These are phyloP conservation scores for Heliosperma pusillum DNA, from an alignment of 148 eudicot genomes.

Conservation along the genomic window DNA sequence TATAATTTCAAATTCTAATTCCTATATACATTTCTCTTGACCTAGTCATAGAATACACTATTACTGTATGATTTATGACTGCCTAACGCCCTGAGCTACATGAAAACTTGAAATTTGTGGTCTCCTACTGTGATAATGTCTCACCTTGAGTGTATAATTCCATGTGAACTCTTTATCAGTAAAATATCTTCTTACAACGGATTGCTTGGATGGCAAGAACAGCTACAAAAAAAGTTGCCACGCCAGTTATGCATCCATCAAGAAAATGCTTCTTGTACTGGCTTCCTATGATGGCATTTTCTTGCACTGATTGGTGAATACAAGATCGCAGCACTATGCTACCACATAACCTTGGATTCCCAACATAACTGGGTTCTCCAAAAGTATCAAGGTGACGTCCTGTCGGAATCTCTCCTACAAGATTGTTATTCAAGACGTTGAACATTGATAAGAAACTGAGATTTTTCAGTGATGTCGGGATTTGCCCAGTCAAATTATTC, in stretches of 20 bases:
- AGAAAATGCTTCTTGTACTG: slow-evolving; percentile 39
- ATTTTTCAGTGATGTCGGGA: slow-evolving; percentile 50
- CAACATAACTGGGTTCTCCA: slow-evolving; percentile 37
- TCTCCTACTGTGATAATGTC: slow-evolving; percentile 40
- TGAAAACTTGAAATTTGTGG: slow-evolving; percentile 10
- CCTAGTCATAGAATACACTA: no score
- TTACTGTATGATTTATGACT: neutral
- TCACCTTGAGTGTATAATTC: neutral
- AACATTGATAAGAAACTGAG: slow-evolving; percentile 45
- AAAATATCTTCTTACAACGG: neutral
- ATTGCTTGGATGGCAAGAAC: slow-evolving; percentile 18
- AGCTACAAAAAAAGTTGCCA: neutral
- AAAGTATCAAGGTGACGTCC: slow-evolving; percentile 56
- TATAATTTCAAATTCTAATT: no score
- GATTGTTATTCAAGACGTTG: slow-evolving; percentile 51
- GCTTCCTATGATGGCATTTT: slow-evolving; percentile 16
- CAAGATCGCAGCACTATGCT: slow-evolving; percentile 37
- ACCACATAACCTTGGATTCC: slow-evolving; percentile 67
- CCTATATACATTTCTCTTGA: no score
- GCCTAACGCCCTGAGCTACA: neutral
- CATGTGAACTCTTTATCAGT: neutral
- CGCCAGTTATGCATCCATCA: slow-evolving; percentile 13
- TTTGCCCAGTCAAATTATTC: slow-evolving; percentile 57
- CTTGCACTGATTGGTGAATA: slow-evolving; percentile 18
- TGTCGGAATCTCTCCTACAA: slow-evolving; percentile 47